Evolutionary conservation across 805 yeast genomes (phyloP).

Genomic region (Brettanomyces naardenensis): DNA sequence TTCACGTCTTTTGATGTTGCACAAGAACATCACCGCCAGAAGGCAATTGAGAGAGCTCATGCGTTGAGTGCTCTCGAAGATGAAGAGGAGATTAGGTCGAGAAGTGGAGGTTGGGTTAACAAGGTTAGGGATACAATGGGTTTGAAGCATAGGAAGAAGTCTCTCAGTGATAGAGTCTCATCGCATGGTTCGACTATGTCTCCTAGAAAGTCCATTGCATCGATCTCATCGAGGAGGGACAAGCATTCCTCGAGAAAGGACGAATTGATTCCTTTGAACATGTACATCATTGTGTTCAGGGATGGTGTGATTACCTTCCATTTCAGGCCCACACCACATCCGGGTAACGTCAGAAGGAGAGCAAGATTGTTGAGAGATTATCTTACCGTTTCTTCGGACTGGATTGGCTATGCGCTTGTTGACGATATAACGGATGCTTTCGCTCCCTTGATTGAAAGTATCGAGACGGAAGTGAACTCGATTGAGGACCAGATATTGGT

Average conservation of each 20-base stretch:
- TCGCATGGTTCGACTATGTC: slow-evolving; percentile 5
- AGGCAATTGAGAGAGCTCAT: slow-evolving; percentile 18
- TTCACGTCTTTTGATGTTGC: slow-evolving; percentile 79
- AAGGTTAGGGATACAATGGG: slow-evolving; percentile 11
- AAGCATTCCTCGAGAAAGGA: slow-evolving; percentile 25
- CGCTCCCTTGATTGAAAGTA: slow-evolving; percentile 92
- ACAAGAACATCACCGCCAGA: slow-evolving; percentile 49
- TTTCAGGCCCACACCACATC: slow-evolving; percentile 91
- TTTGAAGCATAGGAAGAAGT: not conserved
- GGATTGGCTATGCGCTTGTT: slow-evolving; percentile 94
- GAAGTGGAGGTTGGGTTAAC: slow-evolving; percentile 7
- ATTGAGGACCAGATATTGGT: slow-evolving; percentile 86
- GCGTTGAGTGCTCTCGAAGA: slow-evolving; percentile 10
- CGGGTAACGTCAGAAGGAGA: slow-evolving; percentile 89
- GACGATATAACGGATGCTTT: slow-evolving; percentile 97
- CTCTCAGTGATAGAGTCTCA: not conserved
- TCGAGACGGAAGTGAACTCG: slow-evolving; percentile 89
- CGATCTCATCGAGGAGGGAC: slow-evolving; percentile 14
- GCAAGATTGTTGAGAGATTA: slow-evolving; percentile 84
- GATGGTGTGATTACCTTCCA: slow-evolving; percentile 92
- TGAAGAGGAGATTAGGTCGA: slow-evolving; percentile 12
- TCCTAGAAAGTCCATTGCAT: slow-evolving; percentile 6
- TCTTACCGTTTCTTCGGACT: slow-evolving; percentile 83
- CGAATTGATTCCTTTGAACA: slow-evolving; percentile 81
- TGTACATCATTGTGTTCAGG: slow-evolving; percentile 86